phyloP scores from a whole-genome alignment of 2,329 filamentous ascomycete species.

The Dichotomopilus funicola region DNA sequence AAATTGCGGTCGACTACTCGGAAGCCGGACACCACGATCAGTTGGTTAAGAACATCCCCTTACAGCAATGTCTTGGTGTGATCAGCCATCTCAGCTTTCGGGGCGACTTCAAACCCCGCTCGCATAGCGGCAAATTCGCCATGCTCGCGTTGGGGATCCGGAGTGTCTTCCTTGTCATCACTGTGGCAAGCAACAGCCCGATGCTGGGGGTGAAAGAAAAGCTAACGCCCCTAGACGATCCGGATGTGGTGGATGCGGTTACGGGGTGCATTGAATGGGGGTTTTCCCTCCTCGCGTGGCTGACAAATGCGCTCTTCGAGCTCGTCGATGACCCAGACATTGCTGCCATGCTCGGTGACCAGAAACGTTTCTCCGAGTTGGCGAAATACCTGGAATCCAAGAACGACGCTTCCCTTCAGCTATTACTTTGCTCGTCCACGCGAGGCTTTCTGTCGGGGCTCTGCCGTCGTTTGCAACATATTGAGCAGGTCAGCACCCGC shows the following conservation, averaged over 20 bases:
- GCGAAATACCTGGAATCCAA: slow-evolving; percentile 45
- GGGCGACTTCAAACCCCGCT: slow-evolving; percentile 54
- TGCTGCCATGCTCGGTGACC: slow-evolving; percentile 40
- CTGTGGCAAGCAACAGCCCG: slow-evolving; percentile 54
- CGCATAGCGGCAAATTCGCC: slow-evolving; percentile 65
- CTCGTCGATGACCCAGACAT: slow-evolving; percentile 48
- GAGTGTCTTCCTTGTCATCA: slow-evolving; percentile 60
- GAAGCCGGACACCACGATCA: slow-evolving; percentile 66
- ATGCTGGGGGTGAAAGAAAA: slow-evolving; percentile 45
- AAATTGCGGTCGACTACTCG: slow-evolving; percentile 73
- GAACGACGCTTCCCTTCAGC: slow-evolving; percentile 54
- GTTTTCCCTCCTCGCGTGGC: slow-evolving; percentile 61
- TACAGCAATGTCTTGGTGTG: slow-evolving; percentile 72
- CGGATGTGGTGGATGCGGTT: slow-evolving; percentile 65
- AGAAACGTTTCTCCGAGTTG: slow-evolving; percentile 43
- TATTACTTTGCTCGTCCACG: slow-evolving; percentile 67
- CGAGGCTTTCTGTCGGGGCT: slow-evolving; percentile 65
- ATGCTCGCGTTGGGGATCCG: slow-evolving; percentile 70
- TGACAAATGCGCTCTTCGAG: slow-evolving; percentile 52
- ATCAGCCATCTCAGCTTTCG: slow-evolving; percentile 72
- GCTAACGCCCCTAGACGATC: slow-evolving; percentile 56
- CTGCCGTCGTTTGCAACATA: slow-evolving; percentile 56
- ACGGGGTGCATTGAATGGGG: slow-evolving; percentile 74
- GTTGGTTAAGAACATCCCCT: slow-evolving; percentile 63
- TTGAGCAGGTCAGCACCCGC: slow-evolving; percentile 44